These are phyloP conservation scores for Raphanus hybrid DNA, from an alignment of 441 rosid species.

Conservation along the genomic window DNA sequence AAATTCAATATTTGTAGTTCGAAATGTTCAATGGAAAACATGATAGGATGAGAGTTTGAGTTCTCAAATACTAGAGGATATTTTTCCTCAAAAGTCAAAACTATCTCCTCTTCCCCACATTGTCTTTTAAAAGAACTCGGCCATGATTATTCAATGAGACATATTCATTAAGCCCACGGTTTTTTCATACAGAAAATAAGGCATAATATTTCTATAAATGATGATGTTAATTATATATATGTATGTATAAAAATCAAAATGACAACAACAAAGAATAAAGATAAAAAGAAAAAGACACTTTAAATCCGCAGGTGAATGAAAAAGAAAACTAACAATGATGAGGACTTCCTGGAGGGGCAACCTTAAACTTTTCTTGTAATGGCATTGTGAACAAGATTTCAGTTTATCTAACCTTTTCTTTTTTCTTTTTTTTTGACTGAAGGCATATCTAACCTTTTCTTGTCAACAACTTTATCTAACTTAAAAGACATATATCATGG, in stretches of 20 bases:
- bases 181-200: neutral
- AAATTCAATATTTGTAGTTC: neutral
- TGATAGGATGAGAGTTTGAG: no score
- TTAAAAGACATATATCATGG: no score
- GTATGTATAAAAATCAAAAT: neutral
- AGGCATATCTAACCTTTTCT: no score
- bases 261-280: neutral
- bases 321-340: conserved; percentile 32
- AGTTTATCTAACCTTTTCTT: no score
- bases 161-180: neutral
- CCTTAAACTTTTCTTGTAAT: conserved; percentile 43
- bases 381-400: conserved; percentile 27
- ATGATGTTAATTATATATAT: no score
- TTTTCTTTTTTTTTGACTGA: no score
- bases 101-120: neutral
- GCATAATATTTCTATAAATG: neutral
- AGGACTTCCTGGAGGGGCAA: conserved; percentile 33
- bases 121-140: neutral
- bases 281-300: conserved; percentile 5
- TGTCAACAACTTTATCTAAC: no score
- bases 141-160: neutral
- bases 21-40: neutral
- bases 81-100: neutral
- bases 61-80: no score
- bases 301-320: conserved; percentile 32